These are phyloP conservation scores for Marchantia paleacea DNA, from an alignment of 225 moss, liverwort and hornwort species.

Conservation along the genomic window DNA sequence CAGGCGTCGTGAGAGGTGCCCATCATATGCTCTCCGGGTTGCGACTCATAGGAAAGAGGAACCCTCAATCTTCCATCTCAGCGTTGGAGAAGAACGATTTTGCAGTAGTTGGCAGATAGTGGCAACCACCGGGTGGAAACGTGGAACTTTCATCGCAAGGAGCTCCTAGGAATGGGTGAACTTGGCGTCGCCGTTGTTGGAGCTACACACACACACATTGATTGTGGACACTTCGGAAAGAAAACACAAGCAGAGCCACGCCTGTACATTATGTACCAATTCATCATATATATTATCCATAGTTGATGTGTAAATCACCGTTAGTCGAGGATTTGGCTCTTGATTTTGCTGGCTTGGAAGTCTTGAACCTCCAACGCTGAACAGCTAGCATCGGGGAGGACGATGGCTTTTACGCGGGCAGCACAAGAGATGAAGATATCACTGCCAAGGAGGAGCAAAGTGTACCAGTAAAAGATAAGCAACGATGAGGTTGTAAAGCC, in stretches of 20 bases:
- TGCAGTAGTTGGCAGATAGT: constrained; percentile 39
- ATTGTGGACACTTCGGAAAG: neutral
- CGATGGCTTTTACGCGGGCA: neutral
- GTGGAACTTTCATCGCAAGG: constrained; percentile 37
- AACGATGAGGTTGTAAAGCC: neutral
- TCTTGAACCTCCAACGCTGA: neutral
- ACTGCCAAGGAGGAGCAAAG: neutral
- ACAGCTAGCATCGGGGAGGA: neutral
- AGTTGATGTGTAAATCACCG: constrained; percentile 20
- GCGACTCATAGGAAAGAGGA: constrained; percentile 15
- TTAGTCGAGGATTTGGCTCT: neutral
- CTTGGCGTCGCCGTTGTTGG: constrained; percentile 24
- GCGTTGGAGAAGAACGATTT: constrained; percentile 25
- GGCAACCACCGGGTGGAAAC: constrained; percentile 65
- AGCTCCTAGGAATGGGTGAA: constrained; percentile 25
- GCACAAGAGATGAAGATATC: neutral
- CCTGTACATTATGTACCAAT: constrained; percentile 17
- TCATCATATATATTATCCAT: neutral
- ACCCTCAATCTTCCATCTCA: neutral
- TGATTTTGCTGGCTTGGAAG: neutral
- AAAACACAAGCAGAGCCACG: neutral
- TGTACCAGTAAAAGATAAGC: neutral
- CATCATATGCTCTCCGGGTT: constrained; percentile 47
- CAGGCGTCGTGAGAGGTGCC: constrained; percentile 59
- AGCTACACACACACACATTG: constrained; percentile 20